Evolutionary conservation across 331 rosid species (phyloP).

Genomic region (Acacia concinna): DNA sequence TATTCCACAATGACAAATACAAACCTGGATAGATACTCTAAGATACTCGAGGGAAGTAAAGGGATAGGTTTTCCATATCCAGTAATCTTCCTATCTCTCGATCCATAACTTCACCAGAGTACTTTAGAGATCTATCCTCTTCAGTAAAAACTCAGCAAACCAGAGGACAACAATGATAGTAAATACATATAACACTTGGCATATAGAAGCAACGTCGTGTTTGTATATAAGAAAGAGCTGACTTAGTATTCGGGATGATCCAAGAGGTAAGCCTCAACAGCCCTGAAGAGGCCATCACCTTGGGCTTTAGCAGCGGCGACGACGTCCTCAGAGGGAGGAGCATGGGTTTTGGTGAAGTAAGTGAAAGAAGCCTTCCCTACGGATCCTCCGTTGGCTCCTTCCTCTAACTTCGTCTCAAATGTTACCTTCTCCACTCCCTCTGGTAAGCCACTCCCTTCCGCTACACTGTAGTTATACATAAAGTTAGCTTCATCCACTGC

Average conservation of each 20-base stretch:
- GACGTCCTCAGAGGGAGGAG: conserved; percentile 26
- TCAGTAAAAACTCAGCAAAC: not conserved
- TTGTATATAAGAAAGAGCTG: too few species aligned
- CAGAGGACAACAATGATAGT: not conserved
- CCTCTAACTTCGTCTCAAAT: conserved; percentile 48
- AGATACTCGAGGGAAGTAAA: not conserved
- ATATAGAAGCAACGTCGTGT: not conserved
- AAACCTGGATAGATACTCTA: not conserved
- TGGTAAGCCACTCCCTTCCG: conserved; percentile 39
- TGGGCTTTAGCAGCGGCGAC: conserved; percentile 25
- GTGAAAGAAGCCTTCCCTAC: conserved; percentile 35
- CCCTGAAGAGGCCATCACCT: conserved; percentile 30
- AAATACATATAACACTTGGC: too few species aligned
- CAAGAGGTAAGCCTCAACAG: too few species aligned
- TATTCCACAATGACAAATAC: not conserved
- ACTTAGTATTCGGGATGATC: too few species aligned
- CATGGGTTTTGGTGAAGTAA: conserved; percentile 44
- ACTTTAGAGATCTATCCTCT: not conserved
- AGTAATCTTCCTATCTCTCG: not conserved
- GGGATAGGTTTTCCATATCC: not conserved
- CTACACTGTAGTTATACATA: conserved; percentile 46
- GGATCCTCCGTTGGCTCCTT: conserved; percentile 53
- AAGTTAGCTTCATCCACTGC: too few species aligned
- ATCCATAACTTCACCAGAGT: not conserved
- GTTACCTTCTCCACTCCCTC: conserved; percentile 37